A percentile compares a stretch with the other conserved stretches of the same genome.
These are phyloP conservation scores for Trichomonascaceae sp. DNA, from an alignment of 1,139 yeast genomes.

Conservation along the genomic window DNA sequence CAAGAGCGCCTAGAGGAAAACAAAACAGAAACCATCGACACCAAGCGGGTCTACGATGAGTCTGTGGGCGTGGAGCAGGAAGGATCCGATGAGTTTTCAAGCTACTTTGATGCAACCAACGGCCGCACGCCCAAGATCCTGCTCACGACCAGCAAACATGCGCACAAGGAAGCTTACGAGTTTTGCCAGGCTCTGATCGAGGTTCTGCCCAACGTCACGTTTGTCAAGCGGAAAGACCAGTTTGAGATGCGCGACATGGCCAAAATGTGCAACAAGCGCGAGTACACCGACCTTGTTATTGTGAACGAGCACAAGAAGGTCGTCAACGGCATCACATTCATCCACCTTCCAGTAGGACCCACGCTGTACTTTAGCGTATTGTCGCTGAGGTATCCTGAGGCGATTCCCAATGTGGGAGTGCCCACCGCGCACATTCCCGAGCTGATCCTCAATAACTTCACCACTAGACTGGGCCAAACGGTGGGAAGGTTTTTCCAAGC, in stretches of 20 bases:
- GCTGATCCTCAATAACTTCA: constrained; percentile 77
- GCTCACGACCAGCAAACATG: constrained; percentile 77
- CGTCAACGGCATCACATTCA: constrained; percentile 83
- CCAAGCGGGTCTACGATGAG: constrained; percentile 82
- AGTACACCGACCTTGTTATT: constrained; percentile 74
- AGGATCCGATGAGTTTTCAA: constrained; percentile 68
- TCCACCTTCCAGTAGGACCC: constrained; percentile 91
- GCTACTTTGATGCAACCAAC: constrained; percentile 53
- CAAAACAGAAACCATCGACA: constrained; percentile 79
- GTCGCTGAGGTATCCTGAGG: constrained; percentile 42
- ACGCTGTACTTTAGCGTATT: constrained; percentile 80
- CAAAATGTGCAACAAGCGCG: constrained; percentile 64
- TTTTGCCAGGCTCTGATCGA: constrained; percentile 82
- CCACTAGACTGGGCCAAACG: constrained; percentile 82
- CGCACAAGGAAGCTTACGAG: constrained; percentile 77
- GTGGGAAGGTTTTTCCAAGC: constrained; percentile 88
- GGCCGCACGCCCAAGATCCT: constrained; percentile 67
- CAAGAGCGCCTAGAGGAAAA: constrained; percentile 69
- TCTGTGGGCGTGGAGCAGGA: constrained; percentile 63
- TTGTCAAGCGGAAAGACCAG: constrained; percentile 76
- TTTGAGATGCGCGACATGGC: constrained; percentile 80
- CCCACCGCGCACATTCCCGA: constrained; percentile 90
- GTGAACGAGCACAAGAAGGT: constrained; percentile 88
- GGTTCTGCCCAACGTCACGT: constrained; percentile 64
- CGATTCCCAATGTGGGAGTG: constrained; percentile 74